Conservation (phyloP, 164 flowering plant genomes). For the Kingdonia uniflora region DNA sequence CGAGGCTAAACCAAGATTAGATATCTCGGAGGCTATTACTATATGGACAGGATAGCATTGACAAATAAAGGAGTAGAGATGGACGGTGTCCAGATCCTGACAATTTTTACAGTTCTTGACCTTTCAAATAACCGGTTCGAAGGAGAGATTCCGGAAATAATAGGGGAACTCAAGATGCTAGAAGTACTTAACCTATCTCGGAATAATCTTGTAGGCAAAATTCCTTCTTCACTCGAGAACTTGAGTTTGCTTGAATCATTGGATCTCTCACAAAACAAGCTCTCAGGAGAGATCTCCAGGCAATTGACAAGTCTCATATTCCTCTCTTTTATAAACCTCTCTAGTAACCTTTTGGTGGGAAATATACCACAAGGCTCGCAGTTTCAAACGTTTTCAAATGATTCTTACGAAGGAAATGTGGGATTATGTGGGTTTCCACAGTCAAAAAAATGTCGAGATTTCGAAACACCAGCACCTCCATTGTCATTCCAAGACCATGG, state of each 20-base stretch:
- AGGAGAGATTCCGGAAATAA: constrained; percentile 37
- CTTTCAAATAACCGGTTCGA: constrained; percentile 38
- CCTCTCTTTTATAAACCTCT: constrained; percentile 12
- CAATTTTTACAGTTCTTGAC: constrained; percentile 33
- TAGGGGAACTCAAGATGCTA: constrained; percentile 32
- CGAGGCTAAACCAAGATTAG: too few species aligned
- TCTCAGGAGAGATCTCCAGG: constrained; percentile 14
- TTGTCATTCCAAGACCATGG: too few species aligned
- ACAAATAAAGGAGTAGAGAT: too few species aligned
- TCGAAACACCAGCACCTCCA: neutral
- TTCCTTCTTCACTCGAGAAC: constrained; percentile 25
- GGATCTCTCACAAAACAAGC: constrained; percentile 21
- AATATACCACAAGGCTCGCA: constrained; percentile 10
- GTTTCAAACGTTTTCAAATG: constrained; percentile 4
- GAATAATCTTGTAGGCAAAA: constrained; percentile 21
- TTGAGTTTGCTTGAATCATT: constrained; percentile 20
- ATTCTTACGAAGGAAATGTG: constrained; percentile 5
- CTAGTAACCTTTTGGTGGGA: constrained; percentile 10
- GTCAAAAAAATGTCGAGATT: neutral
- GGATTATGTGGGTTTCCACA: constrained; percentile 13
- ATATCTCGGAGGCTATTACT: too few species aligned
- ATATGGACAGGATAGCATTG: too few species aligned
- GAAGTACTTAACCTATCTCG: constrained; percentile 35
- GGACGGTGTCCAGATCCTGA: constrained; percentile 32
- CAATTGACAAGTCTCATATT: constrained; percentile 7